Percentiles rank a stretch among this genome's conserved stretches.
Conservation (phyloP, 768 basidiomycete genomes). For the Boletellus emodensis region DNA sequence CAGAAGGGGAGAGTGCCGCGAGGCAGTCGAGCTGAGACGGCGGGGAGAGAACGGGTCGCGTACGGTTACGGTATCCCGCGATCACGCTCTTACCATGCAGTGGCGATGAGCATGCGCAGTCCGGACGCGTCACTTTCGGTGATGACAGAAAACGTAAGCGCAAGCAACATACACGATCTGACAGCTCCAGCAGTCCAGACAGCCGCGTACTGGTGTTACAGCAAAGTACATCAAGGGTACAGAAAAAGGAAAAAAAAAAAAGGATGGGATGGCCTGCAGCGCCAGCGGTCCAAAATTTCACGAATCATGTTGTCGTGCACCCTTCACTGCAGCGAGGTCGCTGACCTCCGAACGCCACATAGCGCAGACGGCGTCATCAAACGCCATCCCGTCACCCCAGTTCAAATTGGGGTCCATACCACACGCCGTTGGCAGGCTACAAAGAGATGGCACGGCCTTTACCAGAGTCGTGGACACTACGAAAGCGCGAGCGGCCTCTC, state of each 20-base stretch:
- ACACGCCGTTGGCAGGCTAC: constrained; percentile 43
- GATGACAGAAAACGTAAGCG: constrained; percentile 11
- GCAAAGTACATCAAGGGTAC: constrained; percentile 9
- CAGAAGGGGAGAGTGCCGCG: constrained; percentile 1
- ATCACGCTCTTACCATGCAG: constrained; percentile 28
- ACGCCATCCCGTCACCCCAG: constrained; percentile 16
- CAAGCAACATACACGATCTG: constrained; percentile 9
- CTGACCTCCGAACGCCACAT: constrained; percentile 27
- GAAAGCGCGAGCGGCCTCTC: constrained; percentile 63
- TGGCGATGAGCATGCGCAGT: constrained; percentile 26
- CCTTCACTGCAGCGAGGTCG: constrained; percentile 31
- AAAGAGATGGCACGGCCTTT: constrained; percentile 82
- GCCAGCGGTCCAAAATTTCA: constrained; percentile 16
- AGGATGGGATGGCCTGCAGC: constrained; percentile 6
- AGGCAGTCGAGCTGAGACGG: constrained; percentile 11
- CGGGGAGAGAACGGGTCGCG: constrained; percentile 11
- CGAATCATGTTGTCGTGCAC: constrained; percentile 29
- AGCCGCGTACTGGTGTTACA: constrained; percentile 8
- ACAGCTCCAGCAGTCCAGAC: constrained; percentile 22
- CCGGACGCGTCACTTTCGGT: constrained; percentile 7
- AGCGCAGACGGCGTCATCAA: constrained; percentile 30
- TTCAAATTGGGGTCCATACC: constrained; percentile 21
- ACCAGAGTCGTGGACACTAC: constrained; percentile 58
- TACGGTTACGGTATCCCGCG: constrained; percentile 29
- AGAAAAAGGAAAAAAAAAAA: constrained; percentile 8